These are phyloP conservation scores for Suillus luteus DNA, from an alignment of 768 basidiomycete genomes.

Conservation along the genomic window DNA sequence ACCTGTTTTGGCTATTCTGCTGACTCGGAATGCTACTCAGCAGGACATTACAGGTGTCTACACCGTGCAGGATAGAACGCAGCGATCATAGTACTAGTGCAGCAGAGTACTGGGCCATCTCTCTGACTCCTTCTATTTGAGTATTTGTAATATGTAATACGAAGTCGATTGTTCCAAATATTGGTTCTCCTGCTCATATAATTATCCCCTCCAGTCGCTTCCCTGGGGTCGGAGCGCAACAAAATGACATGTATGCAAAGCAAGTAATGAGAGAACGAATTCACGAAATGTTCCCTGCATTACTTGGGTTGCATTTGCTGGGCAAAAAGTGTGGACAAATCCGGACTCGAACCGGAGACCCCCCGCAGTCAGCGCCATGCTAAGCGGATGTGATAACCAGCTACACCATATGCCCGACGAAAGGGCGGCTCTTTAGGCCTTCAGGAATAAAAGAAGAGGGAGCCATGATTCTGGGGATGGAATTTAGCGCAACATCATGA, in stretches of 20 bases:
- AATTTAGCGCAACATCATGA: no score
- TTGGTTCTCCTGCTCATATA: neutral
- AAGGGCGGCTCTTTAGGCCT: no score
- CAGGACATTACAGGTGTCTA: neutral
- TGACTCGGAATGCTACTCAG: neutral
- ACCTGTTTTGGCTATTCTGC: no score
- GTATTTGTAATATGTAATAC: neutral
- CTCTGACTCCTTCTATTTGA: neutral
- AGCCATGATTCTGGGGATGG: neutral
- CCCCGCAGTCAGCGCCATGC: conserved; percentile 31
- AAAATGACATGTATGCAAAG: neutral
- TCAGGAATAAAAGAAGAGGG: neutral
- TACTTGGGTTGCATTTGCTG: neutral
- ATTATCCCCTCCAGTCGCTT: neutral
- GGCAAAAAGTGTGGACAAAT: conserved; percentile 37
- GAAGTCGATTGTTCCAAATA: no score
- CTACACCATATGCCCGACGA: conserved; percentile 41
- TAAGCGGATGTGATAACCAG: conserved; percentile 45
- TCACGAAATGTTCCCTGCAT: neutral
- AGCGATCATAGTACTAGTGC: neutral
- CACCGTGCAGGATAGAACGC: neutral
- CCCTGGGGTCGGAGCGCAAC: no score
- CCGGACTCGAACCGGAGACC: conserved; percentile 44
- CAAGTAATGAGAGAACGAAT: neutral
- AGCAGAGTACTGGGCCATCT: no score